Base-by-base conservation (phyloP, 139 green algal species). In the Tetradesmus obliquus region DNA sequence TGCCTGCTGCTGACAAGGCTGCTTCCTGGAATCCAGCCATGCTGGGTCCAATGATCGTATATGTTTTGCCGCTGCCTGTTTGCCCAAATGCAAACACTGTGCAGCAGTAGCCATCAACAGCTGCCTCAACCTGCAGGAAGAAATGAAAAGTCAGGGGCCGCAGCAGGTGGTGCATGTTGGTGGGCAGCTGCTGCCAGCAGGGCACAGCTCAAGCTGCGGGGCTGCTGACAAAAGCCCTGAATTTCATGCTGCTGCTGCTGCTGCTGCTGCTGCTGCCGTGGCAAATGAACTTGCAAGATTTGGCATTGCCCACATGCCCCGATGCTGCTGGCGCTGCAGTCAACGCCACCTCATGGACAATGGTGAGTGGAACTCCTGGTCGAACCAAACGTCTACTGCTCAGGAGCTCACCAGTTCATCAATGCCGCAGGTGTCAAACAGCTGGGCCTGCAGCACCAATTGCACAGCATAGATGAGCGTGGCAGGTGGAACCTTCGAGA, bases 21-120 rank as follows among this genome's bases (percentile, higher is more conserved):
- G 86, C 3, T 17, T 76, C 84, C 6, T 89, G 84, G 13, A 89
- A 82, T 5, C 84, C 62, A 22, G 55, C 80, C 20, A 92, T 66
- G 66, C 89, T 71, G 60, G 89, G 89, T 7, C 90, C 90, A 13
- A 92, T 79, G 94, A 98, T 97, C 3, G 95, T 98, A 91, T 97
- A 94, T 0, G 96, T 98, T 89, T 98, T 98, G 20, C 96, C 96
- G 7, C 89, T 95, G 53, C 96, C 96, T 20, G 96, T 98, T 82
- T 98, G 96, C 17, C 96, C 95, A 86, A 97, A 98, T 7, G 96
- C 96, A 7, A 98, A 90, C 8, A 97, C 54, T n/a, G 80, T 57
- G 45, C 51, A 57, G 45, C 17, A 87, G 92, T 96, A 98, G 71
- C 96, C 96, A 66, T 96, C 94, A 60, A 97, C 90, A 3, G 94